Evolutionary conservation across 805 yeast species (phyloP), one percentile per base, ranked within the genome.

Genomic region (Myxozyma udenii): DNA sequence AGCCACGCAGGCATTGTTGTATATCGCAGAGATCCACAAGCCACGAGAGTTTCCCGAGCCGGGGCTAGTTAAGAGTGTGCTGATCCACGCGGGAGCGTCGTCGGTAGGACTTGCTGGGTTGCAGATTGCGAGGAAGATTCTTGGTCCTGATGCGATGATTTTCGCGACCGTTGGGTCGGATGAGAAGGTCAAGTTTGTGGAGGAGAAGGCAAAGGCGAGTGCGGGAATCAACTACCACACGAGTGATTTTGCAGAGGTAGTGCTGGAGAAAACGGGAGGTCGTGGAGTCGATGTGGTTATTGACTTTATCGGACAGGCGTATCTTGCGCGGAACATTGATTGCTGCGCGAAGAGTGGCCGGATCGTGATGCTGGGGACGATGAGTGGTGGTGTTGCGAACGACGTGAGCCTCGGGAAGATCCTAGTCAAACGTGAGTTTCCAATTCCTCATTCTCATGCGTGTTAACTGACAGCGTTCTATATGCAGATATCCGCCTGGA

Each of bases 21-120:
- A 52, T 28, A 51, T 61, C 21, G 62, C 61, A 2, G 56, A 45
- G 39, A 68, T 66, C 1, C 70, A 66, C n/a, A 44, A 54, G 30
- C 55, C 62, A 57, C 64, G 65, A 14, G 41, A 43, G 16, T 24
- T 26, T 3, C 33, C 33, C 14, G 33, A 28, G 14, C 33, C 33
- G 14, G 33, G 33, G 14, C 33, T 28, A 9, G 46, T 50, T 4
- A 63, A 66, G 40, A 47, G 62, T 19, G 57, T 71, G 12, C 57
- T 68, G 37, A 58, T 71, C 25, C 71, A 64, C 49, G 69, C 68
- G 24, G 73, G 73, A 0, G 66, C 70, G 24, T 62, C 66, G 7
- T 64, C 64, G 0, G 64, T 64, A 1, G 74, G 73, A 1, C 57
- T 67, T n/a, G 71, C 70, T 5, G 63, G 65, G 5, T 60, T 67